phyloP scores from a whole-genome alignment of 2,329 filamentous ascomycete species.

The Paradendryphiella salina region DNA sequence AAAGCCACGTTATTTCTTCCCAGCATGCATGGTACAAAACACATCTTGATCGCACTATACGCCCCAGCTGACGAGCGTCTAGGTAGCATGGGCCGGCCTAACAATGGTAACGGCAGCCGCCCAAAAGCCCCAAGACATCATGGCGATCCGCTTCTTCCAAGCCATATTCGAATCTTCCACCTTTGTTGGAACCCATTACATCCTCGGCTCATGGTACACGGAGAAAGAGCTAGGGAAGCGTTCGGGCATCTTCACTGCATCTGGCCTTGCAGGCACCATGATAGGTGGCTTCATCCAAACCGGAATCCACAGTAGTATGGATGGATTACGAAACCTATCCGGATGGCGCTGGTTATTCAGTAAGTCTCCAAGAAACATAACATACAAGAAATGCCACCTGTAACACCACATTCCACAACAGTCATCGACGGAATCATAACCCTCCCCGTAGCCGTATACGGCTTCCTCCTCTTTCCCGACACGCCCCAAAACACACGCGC shows the following conservation, averaged over 20 bases:
- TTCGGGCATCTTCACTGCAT: constrained; percentile 63
- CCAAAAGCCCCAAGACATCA: constrained; percentile 58
- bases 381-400: background rate
- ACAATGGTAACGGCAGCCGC: constrained; percentile 64
- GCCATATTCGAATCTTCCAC: constrained; percentile 61
- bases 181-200: constrained; percentile 62
- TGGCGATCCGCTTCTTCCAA: constrained; percentile 61
- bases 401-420: constrained; percentile 10
- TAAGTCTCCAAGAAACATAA: background rate
- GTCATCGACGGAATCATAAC: constrained; percentile 60
- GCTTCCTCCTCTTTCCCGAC: constrained; percentile 54
- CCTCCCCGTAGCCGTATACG: constrained; percentile 60
- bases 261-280: constrained; percentile 63
- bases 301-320: constrained; percentile 51
- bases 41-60: too few species aligned
- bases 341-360: constrained; percentile 57
- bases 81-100: constrained; percentile 62
- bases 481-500: constrained; percentile 50
- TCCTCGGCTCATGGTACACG: constrained; percentile 66
- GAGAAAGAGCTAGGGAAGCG: constrained; percentile 64
- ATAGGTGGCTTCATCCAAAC: constrained; percentile 66
- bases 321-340: constrained; percentile 55
- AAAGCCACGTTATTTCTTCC: constrained; percentile 66
- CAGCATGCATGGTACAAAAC: constrained; percentile 59
- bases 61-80: too few species aligned